Conservation (phyloP, 2,329 filamentous ascomycete genomes). For the Scedosporium dehoogii region DNA sequence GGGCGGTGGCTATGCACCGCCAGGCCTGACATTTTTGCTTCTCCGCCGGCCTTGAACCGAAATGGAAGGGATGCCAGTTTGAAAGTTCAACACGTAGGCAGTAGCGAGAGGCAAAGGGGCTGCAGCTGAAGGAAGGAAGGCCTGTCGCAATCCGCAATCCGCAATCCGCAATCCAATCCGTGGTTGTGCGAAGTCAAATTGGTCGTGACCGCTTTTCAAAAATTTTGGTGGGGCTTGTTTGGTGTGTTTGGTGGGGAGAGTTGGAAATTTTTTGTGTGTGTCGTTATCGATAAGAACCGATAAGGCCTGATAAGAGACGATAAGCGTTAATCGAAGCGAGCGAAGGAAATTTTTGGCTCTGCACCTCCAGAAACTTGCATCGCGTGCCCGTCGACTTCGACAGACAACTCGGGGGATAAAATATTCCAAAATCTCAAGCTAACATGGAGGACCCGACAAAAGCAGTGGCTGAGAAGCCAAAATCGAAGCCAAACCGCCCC, state of each 20-base stretch:
- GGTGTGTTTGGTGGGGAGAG: constrained; percentile 8
- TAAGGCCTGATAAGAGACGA: constrained; percentile 5
- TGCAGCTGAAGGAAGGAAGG: neutral
- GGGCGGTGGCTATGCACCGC: constrained; percentile 79
- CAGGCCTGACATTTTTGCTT: constrained; percentile 58
- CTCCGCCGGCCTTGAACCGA: constrained; percentile 75
- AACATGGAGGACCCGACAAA: constrained; percentile 22
- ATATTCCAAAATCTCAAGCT: constrained; percentile 5
- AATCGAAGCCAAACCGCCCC: constrained; percentile 23
- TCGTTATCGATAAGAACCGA: constrained; percentile 10
- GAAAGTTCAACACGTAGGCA: constrained; percentile 11
- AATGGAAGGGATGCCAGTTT: constrained; percentile 67
- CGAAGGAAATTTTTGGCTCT: constrained; percentile 1
- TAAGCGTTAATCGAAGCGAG: neutral
- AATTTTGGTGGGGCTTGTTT: constrained; percentile 1
- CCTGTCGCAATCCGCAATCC: neutral
- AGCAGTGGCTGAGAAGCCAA: constrained; percentile 22
- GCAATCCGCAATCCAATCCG: neutral
- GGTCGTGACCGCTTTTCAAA: constrained; percentile 1
- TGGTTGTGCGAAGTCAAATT: neutral
- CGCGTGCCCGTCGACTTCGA: neutral
- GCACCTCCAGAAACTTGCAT: neutral
- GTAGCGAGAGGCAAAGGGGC: neutral
- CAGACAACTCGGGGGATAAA: neutral
- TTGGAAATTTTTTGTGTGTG: constrained; percentile 20